Base-by-base conservation (phyloP, 2,329 filamentous ascomycete genomes). In the Ophiostoma montium region DNA sequence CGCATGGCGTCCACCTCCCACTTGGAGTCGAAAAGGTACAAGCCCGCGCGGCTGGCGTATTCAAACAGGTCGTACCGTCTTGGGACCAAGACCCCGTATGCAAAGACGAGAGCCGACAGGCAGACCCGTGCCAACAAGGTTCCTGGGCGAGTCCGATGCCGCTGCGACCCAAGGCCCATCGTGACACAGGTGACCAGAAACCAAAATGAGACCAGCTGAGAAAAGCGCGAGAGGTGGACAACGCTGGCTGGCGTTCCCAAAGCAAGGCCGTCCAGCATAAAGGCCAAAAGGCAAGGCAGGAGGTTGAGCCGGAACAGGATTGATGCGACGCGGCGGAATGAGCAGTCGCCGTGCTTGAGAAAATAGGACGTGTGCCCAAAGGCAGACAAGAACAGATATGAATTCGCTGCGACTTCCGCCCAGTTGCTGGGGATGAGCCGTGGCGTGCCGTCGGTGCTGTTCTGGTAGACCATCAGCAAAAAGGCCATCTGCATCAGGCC, bases 281-380 rank as follows among this genome's bases (percentile, higher is more conserved):
- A 75, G 1, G 74, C 65, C 31, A 82, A 61, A 0, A 69, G 53
- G 18, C 70, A 69, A 43, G 69, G 72, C 8, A 82, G 63, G 2
- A 76, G 59, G 57, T 82, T 83, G 11, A 77, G 63, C 2, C 76
- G 72, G 35, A 79, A 64, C 27, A 83, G 56, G 7, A 80, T 71
- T 3, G 60, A 60, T 2, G 66, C 65, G n/a, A 75, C 61, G 19
- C 78, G 70, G 31, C 65, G 64, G 30, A 75, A 56, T 0, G 77
- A 78, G 57, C 71, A 80, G 58, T 83, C 76, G 31, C 65, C 65
- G 47, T 68, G 78, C 46, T 64, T 64, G 9, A 80, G 60, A 52
- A 82, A 75, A 58, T 75, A 80, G 8, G 70, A 61, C 0, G 78
- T 70, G 56, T 83, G 78, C 1, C 77, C 76, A 55, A 75, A 82